phyloP scores from a whole-genome alignment of 1,284 basidiomycete genomes.

The Cystobasidium pallidum region DNA sequence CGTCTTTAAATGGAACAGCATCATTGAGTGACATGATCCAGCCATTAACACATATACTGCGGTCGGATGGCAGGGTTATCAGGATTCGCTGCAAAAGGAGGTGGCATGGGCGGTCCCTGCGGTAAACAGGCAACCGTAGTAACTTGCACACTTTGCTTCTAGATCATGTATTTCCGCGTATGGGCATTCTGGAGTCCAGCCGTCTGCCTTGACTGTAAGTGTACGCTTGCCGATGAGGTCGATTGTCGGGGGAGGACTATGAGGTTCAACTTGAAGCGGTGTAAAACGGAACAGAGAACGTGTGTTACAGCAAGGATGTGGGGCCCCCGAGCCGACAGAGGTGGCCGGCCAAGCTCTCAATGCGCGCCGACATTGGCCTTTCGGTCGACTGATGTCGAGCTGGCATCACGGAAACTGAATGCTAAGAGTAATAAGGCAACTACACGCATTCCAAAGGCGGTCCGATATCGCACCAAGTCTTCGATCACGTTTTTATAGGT shows the following conservation, averaged over 20 bases:
- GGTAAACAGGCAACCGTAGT: not conserved
- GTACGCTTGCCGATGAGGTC: slow-evolving; percentile 5
- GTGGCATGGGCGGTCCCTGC: not conserved
- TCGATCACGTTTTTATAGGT: not conserved
- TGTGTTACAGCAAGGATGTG: no score
- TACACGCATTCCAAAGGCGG: no score
- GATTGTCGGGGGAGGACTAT: slow-evolving; percentile 13
- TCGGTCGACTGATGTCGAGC: no score
- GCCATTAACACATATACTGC: slow-evolving; percentile 31
- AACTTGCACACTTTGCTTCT: slow-evolving; percentile 2
- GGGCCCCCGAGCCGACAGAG: no score
- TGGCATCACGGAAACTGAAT: no score
- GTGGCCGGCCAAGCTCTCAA: no score
- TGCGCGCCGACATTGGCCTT: no score
- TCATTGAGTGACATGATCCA: not conserved
- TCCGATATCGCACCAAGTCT: no score
- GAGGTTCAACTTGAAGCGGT: no score
- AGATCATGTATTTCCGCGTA: not conserved
- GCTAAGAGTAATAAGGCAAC: no score
- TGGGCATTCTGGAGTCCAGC: no score
- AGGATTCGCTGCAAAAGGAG: slow-evolving; percentile 12
- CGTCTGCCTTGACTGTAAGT: not conserved
- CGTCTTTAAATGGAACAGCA: not conserved
- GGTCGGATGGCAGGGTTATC: slow-evolving; percentile 25
- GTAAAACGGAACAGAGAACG: no score